These are phyloP conservation scores for Zalerion maritima DNA, from an alignment of 495 filamentous ascomycete species.

Conservation along the genomic window DNA sequence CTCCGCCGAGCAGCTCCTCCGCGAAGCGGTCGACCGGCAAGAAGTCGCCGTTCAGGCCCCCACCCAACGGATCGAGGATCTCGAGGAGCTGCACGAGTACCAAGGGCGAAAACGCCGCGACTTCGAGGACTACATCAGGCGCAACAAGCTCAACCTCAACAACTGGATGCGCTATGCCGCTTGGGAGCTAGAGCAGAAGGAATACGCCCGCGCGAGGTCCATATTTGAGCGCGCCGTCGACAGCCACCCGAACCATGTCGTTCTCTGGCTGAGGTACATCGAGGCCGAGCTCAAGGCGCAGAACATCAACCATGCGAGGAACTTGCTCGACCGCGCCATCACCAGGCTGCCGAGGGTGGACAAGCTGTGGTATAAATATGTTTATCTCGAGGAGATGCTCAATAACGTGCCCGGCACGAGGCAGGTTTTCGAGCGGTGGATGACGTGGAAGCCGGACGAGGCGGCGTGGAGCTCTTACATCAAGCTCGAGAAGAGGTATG, in stretches of 20 bases:
- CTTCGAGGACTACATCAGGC: constrained; percentile 94
- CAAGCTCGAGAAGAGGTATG: constrained; percentile 90
- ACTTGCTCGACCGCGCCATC: constrained; percentile 86
- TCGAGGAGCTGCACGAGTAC: constrained; percentile 96
- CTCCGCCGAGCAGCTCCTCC: constrained; percentile 90
- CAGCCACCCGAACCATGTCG: constrained; percentile 72
- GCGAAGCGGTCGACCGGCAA: constrained; percentile 95
- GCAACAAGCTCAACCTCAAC: constrained; percentile 90
- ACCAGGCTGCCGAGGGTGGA: constrained; percentile 81
- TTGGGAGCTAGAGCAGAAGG: constrained; percentile 97
- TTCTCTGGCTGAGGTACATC: constrained; percentile 77
- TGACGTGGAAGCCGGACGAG: constrained; percentile 96
- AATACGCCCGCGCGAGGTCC: constrained; percentile 87
- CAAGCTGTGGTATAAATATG: constrained; percentile 98
- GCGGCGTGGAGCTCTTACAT: constrained; percentile 92
- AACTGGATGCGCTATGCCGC: constrained; percentile 98
- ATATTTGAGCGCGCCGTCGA: constrained; percentile 95
- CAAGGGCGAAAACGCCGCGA: constrained; percentile 92
- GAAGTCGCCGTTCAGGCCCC: constrained; percentile 77
- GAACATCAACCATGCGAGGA: constrained; percentile 95
- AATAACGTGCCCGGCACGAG: constrained; percentile 84
- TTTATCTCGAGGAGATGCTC: constrained; percentile 96
- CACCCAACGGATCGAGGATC: constrained; percentile 86
- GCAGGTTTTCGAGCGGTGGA: constrained; percentile 95
- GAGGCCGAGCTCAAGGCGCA: constrained; percentile 93